These are phyloP conservation scores for Microsporum ferrugineum DNA, from an alignment of 2,329 filamentous ascomycete genomes.

Conservation along the genomic window DNA sequence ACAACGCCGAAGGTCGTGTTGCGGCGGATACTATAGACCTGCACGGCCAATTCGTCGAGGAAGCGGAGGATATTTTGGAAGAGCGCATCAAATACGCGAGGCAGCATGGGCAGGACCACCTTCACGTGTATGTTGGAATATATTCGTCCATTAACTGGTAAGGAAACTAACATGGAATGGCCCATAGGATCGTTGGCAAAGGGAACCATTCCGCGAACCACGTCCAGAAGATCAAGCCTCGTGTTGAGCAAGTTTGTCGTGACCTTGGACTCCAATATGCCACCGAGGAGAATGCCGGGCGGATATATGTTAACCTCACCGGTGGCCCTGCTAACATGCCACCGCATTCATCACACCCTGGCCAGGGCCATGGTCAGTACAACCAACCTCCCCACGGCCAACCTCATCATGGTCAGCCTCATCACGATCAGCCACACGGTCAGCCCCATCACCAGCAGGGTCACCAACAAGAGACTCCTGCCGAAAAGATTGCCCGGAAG, in stretches of 20 bases:
- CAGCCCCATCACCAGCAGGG: constrained; percentile 19
- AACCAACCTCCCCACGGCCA: constrained; percentile 21
- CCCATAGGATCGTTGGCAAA: constrained; percentile 71
- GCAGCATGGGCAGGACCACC: constrained; percentile 60
- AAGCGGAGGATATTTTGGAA: constrained; percentile 84
- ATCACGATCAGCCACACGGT: constrained; percentile 15
- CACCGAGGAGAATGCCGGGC: constrained; percentile 79
- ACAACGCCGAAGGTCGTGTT: constrained; percentile 69
- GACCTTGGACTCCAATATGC: constrained; percentile 71
- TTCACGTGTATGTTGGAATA: constrained; percentile 57
- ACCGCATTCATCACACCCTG: constrained; percentile 25
- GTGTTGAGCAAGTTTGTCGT: constrained; percentile 74
- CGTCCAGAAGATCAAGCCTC: constrained; percentile 90
- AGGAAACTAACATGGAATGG: background rate
- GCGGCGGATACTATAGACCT: constrained; percentile 78
- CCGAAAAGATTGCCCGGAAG: constrained; percentile 34
- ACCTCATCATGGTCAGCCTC: constrained; percentile 27
- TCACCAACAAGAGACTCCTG: background rate
- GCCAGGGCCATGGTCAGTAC: constrained; percentile 26
- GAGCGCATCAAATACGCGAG: constrained; percentile 70
- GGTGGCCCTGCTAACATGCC: constrained; percentile 52
- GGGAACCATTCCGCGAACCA: constrained; percentile 75
- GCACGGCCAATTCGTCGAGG: constrained; percentile 88
- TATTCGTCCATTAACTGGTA: background rate
- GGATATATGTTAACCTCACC: constrained; percentile 77